A percentile compares a stretch with the other conserved stretches of the same genome.
These are phyloP conservation scores for Aspergillus baeticus DNA, from an alignment of 495 filamentous ascomycete species.

Conservation along the genomic window DNA sequence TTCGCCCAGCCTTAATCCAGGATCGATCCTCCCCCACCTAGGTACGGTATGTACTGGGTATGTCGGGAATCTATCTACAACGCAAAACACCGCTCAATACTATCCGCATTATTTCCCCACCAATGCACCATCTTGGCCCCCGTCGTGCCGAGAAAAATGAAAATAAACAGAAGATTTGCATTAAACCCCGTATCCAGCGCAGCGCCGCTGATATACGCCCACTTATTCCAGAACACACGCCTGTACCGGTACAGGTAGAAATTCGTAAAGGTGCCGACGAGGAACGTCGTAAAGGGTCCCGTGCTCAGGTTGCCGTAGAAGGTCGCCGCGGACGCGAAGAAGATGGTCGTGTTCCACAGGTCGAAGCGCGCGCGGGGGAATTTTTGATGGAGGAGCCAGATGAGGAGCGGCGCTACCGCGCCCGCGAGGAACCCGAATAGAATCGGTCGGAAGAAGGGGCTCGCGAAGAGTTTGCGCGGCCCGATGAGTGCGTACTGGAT, in stretches of 20 bases:
- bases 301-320: constrained; percentile 47
- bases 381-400: constrained; percentile 46
- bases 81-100: constrained; percentile 38
- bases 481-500: constrained; percentile 58
- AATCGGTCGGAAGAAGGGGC: constrained; percentile 47
- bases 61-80: too few species aligned
- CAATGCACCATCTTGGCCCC: constrained; percentile 54
- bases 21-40: too few species aligned
- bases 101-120: constrained; percentile 52
- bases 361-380: constrained; percentile 52
- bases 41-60: too few species aligned
- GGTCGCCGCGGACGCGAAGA: constrained; percentile 36
- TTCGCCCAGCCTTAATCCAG: too few species aligned
- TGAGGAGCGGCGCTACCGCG: constrained; percentile 43
- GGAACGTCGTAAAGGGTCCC: constrained; percentile 53
- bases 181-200: constrained; percentile 60
- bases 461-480: constrained; percentile 50
- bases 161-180: constrained; percentile 54
- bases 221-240: constrained; percentile 56
- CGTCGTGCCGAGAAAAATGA: constrained; percentile 55
- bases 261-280: constrained; percentile 58
- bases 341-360: constrained; percentile 57
- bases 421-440: constrained; percentile 58
- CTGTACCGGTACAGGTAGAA: constrained; percentile 49
- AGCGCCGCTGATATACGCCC: constrained; percentile 55